Evolutionary conservation across 306 rosid genomes (phyloP), one percentile per base, ranked within the genome.

Genomic region (Fagus sylvatica): DNA sequence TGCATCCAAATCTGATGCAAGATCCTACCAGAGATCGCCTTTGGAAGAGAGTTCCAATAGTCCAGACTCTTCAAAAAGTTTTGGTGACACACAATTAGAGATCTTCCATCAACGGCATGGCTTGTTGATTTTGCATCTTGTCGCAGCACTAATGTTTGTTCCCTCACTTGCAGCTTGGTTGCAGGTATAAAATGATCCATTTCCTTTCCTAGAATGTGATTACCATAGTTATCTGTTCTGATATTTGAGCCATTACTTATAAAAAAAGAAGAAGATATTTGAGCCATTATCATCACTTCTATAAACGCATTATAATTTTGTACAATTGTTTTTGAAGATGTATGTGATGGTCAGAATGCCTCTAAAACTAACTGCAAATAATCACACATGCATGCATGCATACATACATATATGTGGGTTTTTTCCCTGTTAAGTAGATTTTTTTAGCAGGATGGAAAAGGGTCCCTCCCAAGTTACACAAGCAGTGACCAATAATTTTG

Each of bases 101-200:
- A 61, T 90, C 68, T 95, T 93, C 83, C 91, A 95, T 86, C 97
- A 95, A 71, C 76, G 89, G 78, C 98, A 95, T 79, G 98, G 99
- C 71, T 80, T 93, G 85, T 85, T 95, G 89, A 78, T 90, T 62
- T 85, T 93, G 88, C 97, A 93, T 88, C 87, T 91, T 78, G 56
- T 79, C 64, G 96, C 98, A 57, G 75, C 93, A 34, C 73, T 89
- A 73, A 95, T 95, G 99, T 95, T 95, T 93, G 90, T 84, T 42
- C 97, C 98, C 41, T 93, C 99, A 28, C 88, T 86, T 42, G 91
- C 84, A 19, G 91, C 98, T 91, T 95, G 98, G 96, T 85, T 91
- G 85, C 96, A 95, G 98, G 99, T 93, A 93, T 69, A 65, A 51
- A 65, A 69, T 32, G 39, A 13, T 73, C 39, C 10, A 42, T 73